Conservation (phyloP, 2,329 filamentous ascomycete species). For the Arthrinium phaeospermum region DNA sequence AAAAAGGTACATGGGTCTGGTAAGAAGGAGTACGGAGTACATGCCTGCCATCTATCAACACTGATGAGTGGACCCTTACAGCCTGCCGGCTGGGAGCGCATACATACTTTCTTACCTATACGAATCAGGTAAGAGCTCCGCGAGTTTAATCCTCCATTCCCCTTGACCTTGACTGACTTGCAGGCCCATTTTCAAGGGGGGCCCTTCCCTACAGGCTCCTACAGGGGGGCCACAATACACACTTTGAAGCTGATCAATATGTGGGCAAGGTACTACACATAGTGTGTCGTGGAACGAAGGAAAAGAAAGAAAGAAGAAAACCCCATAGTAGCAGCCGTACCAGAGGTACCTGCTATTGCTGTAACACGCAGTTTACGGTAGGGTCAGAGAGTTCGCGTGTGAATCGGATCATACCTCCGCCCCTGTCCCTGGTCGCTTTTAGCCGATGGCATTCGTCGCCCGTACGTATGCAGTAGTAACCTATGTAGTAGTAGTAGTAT, state of each 20-base stretch:
- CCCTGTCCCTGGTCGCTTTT: constrained; percentile 14
- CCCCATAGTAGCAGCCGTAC: not conserved
- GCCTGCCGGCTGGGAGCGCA: constrained; percentile 13
- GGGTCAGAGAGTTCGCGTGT: constrained; percentile 12
- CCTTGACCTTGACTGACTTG: constrained; percentile 26
- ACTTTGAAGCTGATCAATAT: constrained; percentile 23
- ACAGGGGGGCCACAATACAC: constrained; percentile 24
- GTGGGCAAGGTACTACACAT: constrained; percentile 17
- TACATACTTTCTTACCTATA: constrained; percentile 22
- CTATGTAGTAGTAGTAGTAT: not conserved
- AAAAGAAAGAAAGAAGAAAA: constrained; percentile 18
- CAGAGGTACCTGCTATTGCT: not conserved
- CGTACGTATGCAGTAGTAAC: not conserved
- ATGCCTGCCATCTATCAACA: not conserved
- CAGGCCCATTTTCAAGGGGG: constrained; percentile 20
- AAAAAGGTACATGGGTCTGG: not conserved
- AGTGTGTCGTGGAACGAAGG: constrained; percentile 18
- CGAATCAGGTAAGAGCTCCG: constrained; percentile 28
- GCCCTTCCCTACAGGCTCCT: constrained; percentile 3
- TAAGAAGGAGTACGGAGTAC: not conserved
- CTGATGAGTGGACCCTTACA: not conserved
- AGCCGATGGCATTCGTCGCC: constrained; percentile 16
- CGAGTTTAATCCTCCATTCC: constrained; percentile 15
- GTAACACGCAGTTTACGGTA: constrained; percentile 2
- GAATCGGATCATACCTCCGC: constrained; percentile 15